Evolutionary conservation across 164 flowering plant genomes (phyloP).

Genomic region (Stephania yunnanensis): DNA sequence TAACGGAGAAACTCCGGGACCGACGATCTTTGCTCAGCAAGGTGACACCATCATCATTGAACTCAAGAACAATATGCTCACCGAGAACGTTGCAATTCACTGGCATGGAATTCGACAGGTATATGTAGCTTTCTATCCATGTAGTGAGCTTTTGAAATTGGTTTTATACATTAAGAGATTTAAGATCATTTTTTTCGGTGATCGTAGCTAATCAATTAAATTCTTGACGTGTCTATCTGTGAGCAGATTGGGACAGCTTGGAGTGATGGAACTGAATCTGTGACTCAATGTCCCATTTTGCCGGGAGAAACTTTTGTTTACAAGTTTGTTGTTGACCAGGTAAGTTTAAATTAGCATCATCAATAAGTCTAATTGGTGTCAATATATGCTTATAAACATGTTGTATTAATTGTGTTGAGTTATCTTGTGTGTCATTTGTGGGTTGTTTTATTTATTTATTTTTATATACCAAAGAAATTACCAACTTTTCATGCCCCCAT

Average conservation of each 20-base stretch:
- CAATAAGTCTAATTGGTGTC: too few relatives aligned
- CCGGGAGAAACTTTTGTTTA: conserved; percentile 62
- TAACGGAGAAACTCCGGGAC: conserved; percentile 75
- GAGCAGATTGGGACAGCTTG: conserved; percentile 76
- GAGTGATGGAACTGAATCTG: conserved; percentile 90
- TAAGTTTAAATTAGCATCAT: conserved; percentile 21
- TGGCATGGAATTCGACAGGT: conserved; percentile 99
- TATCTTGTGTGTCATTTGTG: too few relatives aligned
- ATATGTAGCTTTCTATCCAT: not conserved
- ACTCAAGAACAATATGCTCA: conserved; percentile 59
- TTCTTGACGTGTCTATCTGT: not conserved
- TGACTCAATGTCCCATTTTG: conserved; percentile 42
- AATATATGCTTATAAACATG: too few relatives aligned
- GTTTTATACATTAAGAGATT: too few relatives aligned
- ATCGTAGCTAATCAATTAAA: too few relatives aligned
- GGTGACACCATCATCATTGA: conserved; percentile 78
- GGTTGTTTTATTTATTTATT: too few relatives aligned
- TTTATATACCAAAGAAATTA: too few relatives aligned
- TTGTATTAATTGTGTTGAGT: too few relatives aligned
- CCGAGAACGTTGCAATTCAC: conserved; percentile 81
- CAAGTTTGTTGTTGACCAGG: conserved; percentile 75
- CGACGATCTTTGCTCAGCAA: conserved; percentile 57
- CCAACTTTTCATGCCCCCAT: too few relatives aligned
- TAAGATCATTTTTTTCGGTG: too few relatives aligned
- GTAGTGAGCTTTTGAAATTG: too few relatives aligned